Conservation (phyloP, 129 eudicot species). For the Pseudognaphalium luteoalbum region DNA sequence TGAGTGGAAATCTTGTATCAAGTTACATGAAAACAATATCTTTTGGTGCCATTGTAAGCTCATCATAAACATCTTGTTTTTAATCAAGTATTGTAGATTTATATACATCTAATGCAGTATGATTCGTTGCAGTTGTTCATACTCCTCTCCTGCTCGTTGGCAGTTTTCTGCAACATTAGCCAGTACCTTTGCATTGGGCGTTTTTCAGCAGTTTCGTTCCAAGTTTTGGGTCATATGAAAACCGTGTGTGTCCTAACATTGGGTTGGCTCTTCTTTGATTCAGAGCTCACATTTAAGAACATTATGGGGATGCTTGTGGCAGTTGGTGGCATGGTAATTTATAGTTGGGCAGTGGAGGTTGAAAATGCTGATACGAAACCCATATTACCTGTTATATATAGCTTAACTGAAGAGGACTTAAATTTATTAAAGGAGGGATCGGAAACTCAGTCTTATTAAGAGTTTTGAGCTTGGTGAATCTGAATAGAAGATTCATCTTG, state of each 20-base stretch:
- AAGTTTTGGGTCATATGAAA: slow-evolving; percentile 88
- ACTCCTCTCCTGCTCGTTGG: slow-evolving; percentile 70
- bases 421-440: slow-evolving; percentile 63
- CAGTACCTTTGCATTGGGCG: slow-evolving; percentile 88
- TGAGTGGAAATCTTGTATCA: slow-evolving; percentile 46
- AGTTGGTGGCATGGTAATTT: slow-evolving; percentile 71
- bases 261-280: slow-evolving; percentile 83
- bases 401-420: slow-evolving; percentile 75
- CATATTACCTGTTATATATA: slow-evolving; percentile 32
- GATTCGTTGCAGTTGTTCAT: slow-evolving; percentile 53
- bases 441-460: slow-evolving; percentile 34
- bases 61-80: background rate
- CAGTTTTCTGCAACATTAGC: slow-evolving; percentile 83
- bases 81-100: background rate
- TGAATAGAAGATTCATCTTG: slow-evolving; percentile 23
- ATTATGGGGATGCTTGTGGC: slow-evolving; percentile 76
- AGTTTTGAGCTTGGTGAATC: slow-evolving; percentile 50
- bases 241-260: slow-evolving; percentile 69
- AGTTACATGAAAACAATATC: slow-evolving; percentile 45
- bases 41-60: slow-evolving; percentile 57
- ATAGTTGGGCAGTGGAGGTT: slow-evolving; percentile 81
- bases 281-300: slow-evolving; percentile 70
- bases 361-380: slow-evolving; percentile 43
- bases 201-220: slow-evolving; percentile 80
- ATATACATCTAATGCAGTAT: background rate